Base-by-base conservation (phyloP, 2,329 filamentous ascomycete species). In the Paracorniculantispora psalliotae region DNA sequence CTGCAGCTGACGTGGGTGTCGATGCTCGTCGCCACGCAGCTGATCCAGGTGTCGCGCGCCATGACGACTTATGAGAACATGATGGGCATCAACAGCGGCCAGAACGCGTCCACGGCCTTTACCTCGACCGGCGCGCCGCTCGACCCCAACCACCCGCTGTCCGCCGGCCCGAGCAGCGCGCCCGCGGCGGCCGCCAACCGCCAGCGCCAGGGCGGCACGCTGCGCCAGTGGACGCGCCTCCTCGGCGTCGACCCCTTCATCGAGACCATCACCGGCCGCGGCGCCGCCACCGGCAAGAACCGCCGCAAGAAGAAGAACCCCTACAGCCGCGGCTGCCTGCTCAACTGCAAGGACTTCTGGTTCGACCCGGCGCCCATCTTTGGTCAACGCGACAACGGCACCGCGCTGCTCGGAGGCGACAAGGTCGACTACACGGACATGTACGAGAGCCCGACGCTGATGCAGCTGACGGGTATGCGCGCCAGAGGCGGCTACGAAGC, bases 51-150 rank as follows among this genome's bases (percentile, higher is more conserved):
- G 54, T 89, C 92, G 0, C 87, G 92, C 62, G 96, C 92, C 59
- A 88, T 96, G 79, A 99, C 94, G 1, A 99, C 94, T 0, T 97
- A 90, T 74, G 94, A 99, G 74, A 96, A 92, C 72, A 97, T 99
- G 92, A 87, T 88, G 63, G 89, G 91, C 53, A 82, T 92, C 62
- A 82, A 86, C 60, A 81, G 88, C 62, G 70, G 69, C 4, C 28
- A 54, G 17, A 84, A 86, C 1, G 77, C 92, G 33, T 86, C 86
- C 7, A 86, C 87, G 0, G 89, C 90, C 56, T 86, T 96, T 67
- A 88, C 91, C 1, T 91, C 91, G 1, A 89, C 91, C 13, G 87
- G 86, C 26, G 86, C 88, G 1, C 87, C 90, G 21, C 80, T 96
- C 1, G 84, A 87, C 59, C 79, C 85, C 49, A 80, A 81, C 47